phyloP scores from a whole-genome alignment of 2,329 filamentous ascomycete genomes.

The Cladosporium austrohemisphaericum region DNA sequence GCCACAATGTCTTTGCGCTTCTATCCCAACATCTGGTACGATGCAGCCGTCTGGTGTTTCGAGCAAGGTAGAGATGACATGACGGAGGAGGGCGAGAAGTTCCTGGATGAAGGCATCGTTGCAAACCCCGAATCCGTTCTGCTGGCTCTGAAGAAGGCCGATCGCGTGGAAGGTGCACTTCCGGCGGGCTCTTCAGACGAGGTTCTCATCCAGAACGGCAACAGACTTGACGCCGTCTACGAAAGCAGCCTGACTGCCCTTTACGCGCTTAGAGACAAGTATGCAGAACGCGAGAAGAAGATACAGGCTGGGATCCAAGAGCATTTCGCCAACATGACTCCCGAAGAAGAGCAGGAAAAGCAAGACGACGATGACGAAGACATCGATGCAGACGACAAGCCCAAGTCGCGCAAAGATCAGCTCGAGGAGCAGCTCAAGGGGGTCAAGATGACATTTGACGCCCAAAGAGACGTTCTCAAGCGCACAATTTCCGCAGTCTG shows the following conservation, averaged over 20 bases:
- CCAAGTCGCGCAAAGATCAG: conserved; percentile 49
- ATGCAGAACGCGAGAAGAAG: conserved; percentile 62
- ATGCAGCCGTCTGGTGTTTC: conserved; percentile 89
- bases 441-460: conserved; percentile 62
- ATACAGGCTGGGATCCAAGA: conserved; percentile 54
- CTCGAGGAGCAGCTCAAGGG: conserved; percentile 54
- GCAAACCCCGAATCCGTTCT: conserved; percentile 94
- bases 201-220: conserved; percentile 61
- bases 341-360: conserved; percentile 38
- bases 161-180: conserved; percentile 76
- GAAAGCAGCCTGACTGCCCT: conserved; percentile 78
- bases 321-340: conserved; percentile 46
- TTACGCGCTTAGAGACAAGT: conserved; percentile 78
- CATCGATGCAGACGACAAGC: conserved; percentile 51
- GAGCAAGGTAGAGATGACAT: conserved; percentile 63
- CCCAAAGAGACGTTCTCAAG: conserved; percentile 71
- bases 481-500: conserved; percentile 87
- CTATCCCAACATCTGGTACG: conserved; percentile 94
- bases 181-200: conserved; percentile 67
- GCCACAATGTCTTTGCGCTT: conserved; percentile 90
- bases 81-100: conserved; percentile 63
- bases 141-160: conserved; percentile 82
- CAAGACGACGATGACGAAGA: conserved; percentile 49
- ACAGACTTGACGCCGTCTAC: conserved; percentile 76
- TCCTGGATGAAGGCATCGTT: conserved; percentile 75